phyloP scores from a whole-genome alignment of 768 basidiomycete genomes.

The Suillus cothurnatus region DNA sequence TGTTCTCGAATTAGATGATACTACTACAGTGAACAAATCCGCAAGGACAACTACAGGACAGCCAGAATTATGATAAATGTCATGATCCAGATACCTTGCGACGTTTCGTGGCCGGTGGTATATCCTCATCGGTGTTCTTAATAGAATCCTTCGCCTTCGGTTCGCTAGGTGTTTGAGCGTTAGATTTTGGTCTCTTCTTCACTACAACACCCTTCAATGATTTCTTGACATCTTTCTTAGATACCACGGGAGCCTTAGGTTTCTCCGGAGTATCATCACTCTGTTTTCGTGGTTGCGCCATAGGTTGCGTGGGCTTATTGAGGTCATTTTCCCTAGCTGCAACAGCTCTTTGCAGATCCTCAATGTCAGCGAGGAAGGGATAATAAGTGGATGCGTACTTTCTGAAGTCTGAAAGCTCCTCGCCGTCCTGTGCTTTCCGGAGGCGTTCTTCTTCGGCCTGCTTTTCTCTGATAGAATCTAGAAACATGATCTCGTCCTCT shows the following conservation, averaged over 20 bases:
- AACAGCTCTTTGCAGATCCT: conserved; percentile 51
- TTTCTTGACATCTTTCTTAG: conserved; percentile 68
- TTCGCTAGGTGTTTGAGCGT: conserved; percentile 20
- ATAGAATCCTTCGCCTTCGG: conserved; percentile 19
- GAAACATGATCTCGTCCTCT: conserved; percentile 89
- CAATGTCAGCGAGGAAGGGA: conserved; percentile 7
- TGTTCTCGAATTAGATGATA: not conserved
- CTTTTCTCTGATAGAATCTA: conserved; percentile 78
- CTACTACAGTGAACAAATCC: not conserved
- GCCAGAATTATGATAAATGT: conserved; percentile 20
- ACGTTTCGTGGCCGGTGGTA: conserved; percentile 55
- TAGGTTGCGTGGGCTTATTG: conserved; percentile 37
- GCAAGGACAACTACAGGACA: not conserved
- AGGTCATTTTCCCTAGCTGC: conserved; percentile 65
- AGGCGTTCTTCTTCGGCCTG: conserved; percentile 76
- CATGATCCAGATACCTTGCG: conserved; percentile 47
- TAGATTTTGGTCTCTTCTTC: conserved; percentile 68
- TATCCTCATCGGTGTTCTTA: conserved; percentile 27
- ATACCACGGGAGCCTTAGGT: conserved; percentile 27
- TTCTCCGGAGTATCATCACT: conserved; percentile 27
- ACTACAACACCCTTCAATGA: conserved; percentile 78
- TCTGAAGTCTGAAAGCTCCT: conserved; percentile 77
- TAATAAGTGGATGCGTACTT: conserved; percentile 49
- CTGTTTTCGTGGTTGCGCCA: conserved; percentile 39
- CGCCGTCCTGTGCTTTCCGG: conserved; percentile 73